These are phyloP conservation scores for Moricandia arvensis DNA, from an alignment of 345 rosid genomes.

Conservation along the genomic window DNA sequence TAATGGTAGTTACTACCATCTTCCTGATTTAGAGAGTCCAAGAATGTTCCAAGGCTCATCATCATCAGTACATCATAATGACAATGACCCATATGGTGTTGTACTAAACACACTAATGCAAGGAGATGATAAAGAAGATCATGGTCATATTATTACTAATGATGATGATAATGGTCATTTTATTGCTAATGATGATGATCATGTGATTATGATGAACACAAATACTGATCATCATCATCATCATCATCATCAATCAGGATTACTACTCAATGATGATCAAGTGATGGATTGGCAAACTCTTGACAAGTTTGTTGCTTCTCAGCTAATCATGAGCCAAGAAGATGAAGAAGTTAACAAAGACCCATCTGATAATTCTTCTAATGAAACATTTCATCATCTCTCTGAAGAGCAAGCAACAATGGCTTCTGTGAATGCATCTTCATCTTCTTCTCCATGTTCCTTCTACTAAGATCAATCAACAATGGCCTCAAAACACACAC, in stretches of 20 bases:
- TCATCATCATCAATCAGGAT: constrained; percentile 19
- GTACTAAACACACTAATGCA: constrained; percentile 29
- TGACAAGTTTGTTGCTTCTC: constrained; percentile 42
- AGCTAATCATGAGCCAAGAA: constrained; percentile 37
- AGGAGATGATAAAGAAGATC: constrained; percentile 20
- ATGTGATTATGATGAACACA: constrained; percentile 37
- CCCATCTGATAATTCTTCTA: constrained; percentile 34
- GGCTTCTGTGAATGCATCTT: constrained; percentile 30
- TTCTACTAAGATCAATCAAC: too few relatives aligned
- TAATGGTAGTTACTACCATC: constrained; percentile 52
- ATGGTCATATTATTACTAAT: constrained; percentile 12
- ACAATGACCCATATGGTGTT: constrained; percentile 33
- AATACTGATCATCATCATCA: constrained; percentile 21
- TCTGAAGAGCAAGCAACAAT: constrained; percentile 31
- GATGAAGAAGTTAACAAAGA: constrained; percentile 36
- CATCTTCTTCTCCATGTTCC: constrained; percentile 32
- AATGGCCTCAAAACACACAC: constrained; percentile 36
- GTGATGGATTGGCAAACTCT: constrained; percentile 41
- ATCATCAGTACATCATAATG: constrained; percentile 32
- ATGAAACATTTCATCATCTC: constrained; percentile 34
- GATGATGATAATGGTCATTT: constrained; percentile 16
- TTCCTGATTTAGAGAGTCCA: constrained; percentile 73
- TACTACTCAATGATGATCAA: constrained; percentile 24
- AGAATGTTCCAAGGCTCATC: constrained; percentile 47
- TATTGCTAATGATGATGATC: constrained; percentile 28